A percentile compares a stretch with the other conserved stretches of the same genome.
Evolutionary conservation across 352 stramenopile genomes (phyloP).

Genomic region (Phytophthora multivora): DNA sequence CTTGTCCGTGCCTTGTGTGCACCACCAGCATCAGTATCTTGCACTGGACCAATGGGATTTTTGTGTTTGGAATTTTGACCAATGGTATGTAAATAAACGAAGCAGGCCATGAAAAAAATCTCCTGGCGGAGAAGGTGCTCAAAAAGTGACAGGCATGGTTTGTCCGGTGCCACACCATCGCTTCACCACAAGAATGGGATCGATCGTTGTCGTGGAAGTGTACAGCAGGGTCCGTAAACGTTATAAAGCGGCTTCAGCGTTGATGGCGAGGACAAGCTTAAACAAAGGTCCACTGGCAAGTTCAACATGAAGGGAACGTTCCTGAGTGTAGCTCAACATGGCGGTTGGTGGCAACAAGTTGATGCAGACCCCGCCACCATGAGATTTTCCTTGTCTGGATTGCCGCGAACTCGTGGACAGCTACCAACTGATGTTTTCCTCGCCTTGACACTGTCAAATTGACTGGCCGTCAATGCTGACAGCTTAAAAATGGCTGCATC

Average conservation of each 20-base stretch:
- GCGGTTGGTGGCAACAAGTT: no score
- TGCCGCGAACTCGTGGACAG: not conserved
- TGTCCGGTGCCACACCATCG: conserved; percentile 1
- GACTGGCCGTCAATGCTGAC: no score
- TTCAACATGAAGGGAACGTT: conserved; percentile 16
- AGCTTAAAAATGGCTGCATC: conserved; percentile 3
- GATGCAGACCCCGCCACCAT: not conserved
- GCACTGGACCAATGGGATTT: conserved; percentile 5
- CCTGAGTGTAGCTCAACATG: not conserved
- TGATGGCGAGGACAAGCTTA: conserved; percentile 1
- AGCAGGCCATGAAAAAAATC: conserved; percentile 17
- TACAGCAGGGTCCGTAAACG: not conserved
- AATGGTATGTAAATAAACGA: conserved; percentile 4
- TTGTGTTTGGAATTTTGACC: not conserved
- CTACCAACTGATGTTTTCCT: not conserved
- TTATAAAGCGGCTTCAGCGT: not conserved
- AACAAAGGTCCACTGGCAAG: not conserved
- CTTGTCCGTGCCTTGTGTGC: not conserved
- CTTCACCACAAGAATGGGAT: conserved; percentile 19
- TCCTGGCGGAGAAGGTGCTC: conserved; percentile 1
- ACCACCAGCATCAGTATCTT: conserved; percentile 25
- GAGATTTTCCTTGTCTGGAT: conserved; percentile 4
- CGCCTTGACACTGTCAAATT: not conserved
- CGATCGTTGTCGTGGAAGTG: not conserved
- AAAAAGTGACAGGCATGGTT: conserved; percentile 1